phyloP scores from a whole-genome alignment of 768 basidiomycete species.

The Boletus vermiculosoides region DNA sequence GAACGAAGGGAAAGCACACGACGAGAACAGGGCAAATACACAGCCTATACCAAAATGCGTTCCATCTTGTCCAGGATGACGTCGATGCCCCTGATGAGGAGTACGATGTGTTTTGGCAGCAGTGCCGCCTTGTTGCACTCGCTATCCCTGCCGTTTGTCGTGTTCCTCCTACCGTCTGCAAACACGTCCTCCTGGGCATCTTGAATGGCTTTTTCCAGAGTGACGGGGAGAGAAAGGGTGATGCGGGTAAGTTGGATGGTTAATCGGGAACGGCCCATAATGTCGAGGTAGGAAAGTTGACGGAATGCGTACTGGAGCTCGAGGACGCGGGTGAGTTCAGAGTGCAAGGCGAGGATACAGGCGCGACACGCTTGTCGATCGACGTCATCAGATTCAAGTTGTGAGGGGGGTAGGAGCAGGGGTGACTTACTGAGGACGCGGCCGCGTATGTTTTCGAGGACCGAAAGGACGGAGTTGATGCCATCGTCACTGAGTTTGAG shows the following conservation, averaged over 20 bases:
- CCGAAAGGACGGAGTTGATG: constrained; percentile 70
- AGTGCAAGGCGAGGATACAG: constrained; percentile 70
- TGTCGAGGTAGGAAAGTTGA: constrained; percentile 72
- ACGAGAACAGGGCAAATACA: not conserved
- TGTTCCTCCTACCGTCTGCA: constrained; percentile 2
- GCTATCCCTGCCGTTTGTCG: constrained; percentile 10
- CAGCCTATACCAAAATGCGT: constrained; percentile 37
- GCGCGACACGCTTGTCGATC: constrained; percentile 60
- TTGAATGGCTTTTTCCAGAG: constrained; percentile 65
- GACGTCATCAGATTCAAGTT: not conserved
- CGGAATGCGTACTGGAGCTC: constrained; percentile 79
- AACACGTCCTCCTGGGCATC: constrained; percentile 30
- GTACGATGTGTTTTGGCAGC: constrained; percentile 56
- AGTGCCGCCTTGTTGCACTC: constrained; percentile 33
- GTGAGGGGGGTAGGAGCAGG: not conserved
- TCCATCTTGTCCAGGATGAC: constrained; percentile 68
- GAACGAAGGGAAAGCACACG: not conserved
- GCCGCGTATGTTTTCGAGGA: constrained; percentile 68
- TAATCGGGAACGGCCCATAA: constrained; percentile 71
- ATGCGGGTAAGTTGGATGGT: constrained; percentile 77
- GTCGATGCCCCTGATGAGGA: constrained; percentile 62
- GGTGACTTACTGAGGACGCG: constrained; percentile 59
- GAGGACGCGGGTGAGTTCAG: constrained; percentile 72
- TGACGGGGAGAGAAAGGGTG: constrained; percentile 70
- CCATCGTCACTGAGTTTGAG: constrained; percentile 76